Conservation (phyloP, 106 monocot species). For the Gastrodia elata region DNA sequence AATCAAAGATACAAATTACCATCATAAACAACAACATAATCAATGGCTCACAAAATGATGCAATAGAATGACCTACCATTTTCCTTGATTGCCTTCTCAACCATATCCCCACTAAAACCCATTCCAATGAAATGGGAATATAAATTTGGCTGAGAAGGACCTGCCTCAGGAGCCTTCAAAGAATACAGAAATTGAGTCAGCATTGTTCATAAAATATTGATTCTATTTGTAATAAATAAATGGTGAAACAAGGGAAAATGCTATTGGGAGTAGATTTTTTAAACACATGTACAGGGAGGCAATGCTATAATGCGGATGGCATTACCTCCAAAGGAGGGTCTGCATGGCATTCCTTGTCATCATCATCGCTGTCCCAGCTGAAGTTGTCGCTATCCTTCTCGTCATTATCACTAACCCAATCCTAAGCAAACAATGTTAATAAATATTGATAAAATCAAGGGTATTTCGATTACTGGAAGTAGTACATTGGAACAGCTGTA, state of each 20-base stretch:
- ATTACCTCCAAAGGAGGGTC: background rate
- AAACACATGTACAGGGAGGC: background rate
- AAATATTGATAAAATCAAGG: background rate
- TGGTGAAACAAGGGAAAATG: background rate
- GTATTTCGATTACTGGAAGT: background rate
- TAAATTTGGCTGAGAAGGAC: constrained; percentile 6
- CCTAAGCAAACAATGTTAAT: constrained; percentile 3
- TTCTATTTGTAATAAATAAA: background rate
- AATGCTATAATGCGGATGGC: no score
- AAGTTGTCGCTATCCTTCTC: constrained; percentile 5
- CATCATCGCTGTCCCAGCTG: constrained; percentile 7
- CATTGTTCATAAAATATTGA: background rate
- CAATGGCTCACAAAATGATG: background rate
- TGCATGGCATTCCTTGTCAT: constrained; percentile 4
- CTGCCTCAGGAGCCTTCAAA: constrained; percentile 11
- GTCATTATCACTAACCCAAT: constrained; percentile 7
- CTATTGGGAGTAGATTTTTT: background rate
- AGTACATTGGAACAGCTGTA: background rate
- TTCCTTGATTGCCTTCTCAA: constrained; percentile 9
- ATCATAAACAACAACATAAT: background rate
- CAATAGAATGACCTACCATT: constrained; percentile 8
- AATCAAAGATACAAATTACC: background rate
- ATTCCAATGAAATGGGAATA: constrained; percentile 11
- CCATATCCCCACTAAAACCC: constrained; percentile 7
- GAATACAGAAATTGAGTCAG: background rate